Evolutionary conservation across 2,329 filamentous ascomycete genomes (phyloP).

Genomic region (Pseudocercospora crystallina): DNA sequence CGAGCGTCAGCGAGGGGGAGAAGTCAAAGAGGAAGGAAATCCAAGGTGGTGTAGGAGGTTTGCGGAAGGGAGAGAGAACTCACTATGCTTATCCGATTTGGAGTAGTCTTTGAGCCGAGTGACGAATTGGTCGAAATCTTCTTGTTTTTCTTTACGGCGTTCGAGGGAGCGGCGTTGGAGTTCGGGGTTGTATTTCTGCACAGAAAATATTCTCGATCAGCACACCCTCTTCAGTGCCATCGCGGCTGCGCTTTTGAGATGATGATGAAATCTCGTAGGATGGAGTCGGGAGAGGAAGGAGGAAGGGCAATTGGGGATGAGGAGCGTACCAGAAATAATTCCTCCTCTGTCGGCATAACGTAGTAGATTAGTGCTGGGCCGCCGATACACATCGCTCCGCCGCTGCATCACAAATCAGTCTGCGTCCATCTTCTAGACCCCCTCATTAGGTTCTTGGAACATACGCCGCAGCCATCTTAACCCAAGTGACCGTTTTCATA

Average conservation of each 20-base stretch:
- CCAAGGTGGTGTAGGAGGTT: no score
- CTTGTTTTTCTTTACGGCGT: conserved; percentile 68
- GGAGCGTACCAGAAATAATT: conserved; percentile 67
- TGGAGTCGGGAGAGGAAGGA: no score
- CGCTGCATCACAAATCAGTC: conserved; percentile 51
- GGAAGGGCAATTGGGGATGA: no score
- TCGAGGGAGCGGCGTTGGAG: conserved; percentile 87
- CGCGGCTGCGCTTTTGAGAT: no score
- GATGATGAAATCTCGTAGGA: no score
- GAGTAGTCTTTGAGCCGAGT: conserved; percentile 80
- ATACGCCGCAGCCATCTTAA: conserved; percentile 72
- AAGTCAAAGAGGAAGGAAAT: no score
- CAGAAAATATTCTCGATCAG: no score
- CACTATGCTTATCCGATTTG: conserved; percentile 89
- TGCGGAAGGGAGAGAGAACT: conserved; percentile 38
- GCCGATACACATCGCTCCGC: conserved; percentile 70
- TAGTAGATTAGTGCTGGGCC: conserved; percentile 82
- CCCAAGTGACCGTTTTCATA: conserved; percentile 51
- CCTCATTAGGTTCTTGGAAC: conserved; percentile 33
- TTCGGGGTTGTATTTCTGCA: conserved; percentile 82
- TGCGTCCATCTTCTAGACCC: background rate
- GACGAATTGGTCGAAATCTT: conserved; percentile 90
- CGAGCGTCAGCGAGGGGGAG: no score
- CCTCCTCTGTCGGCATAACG: conserved; percentile 81
- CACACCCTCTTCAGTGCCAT: no score